Conservation (phyloP, 805 yeast genomes). For the Yarrowia bubula region DNA sequence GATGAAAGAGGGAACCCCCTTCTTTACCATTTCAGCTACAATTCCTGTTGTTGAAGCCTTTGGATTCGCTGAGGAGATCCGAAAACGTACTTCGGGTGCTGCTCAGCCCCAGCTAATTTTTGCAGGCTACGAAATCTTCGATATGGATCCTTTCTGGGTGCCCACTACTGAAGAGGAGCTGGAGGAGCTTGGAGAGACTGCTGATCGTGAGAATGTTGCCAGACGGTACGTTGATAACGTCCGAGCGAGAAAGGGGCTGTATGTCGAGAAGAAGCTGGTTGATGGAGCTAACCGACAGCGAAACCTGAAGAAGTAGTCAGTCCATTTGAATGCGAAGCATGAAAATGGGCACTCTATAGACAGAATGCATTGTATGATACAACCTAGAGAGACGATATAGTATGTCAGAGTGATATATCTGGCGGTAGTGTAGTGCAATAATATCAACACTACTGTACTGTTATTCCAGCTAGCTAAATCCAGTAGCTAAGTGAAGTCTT, state of each 20-base stretch:
- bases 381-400: too few species aligned
- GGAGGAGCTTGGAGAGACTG: constrained; percentile 87
- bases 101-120: constrained; percentile 95
- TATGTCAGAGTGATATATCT: too few species aligned
- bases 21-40: constrained; percentile 79
- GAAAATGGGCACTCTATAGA: too few species aligned
- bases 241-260: constrained; percentile 82
- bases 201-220: constrained; percentile 90
- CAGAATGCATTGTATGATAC: too few species aligned
- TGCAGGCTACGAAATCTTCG: constrained; percentile 80
- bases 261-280: constrained; percentile 85
- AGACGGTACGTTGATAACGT: constrained; percentile 78
- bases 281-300: constrained; percentile 93
- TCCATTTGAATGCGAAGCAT: too few species aligned
- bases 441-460: too few species aligned
- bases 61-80: constrained; percentile 92
- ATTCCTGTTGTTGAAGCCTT: constrained; percentile 95
- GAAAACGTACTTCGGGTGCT: constrained; percentile 92
- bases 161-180: constrained; percentile 96
- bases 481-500: too few species aligned
- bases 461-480: too few species aligned
- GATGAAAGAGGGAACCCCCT: constrained; percentile 97
- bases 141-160: constrained; percentile 97
- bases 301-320: constrained; percentile 50
- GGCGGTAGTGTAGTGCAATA: too few species aligned